These are phyloP conservation scores for Pichia insulana DNA, from an alignment of 805 yeast genomes.

Conservation along the genomic window DNA sequence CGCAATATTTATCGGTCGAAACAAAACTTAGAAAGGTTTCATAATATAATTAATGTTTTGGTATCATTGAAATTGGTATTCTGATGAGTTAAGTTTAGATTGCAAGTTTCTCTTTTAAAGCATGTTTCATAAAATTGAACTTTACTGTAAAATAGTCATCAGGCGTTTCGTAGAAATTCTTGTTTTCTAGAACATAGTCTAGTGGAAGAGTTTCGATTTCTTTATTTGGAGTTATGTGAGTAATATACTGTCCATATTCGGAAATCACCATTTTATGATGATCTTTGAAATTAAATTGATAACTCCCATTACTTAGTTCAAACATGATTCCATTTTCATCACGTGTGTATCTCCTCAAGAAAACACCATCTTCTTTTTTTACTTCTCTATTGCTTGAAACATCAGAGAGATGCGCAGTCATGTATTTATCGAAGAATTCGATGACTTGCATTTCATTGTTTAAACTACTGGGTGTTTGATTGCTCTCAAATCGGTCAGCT, in stretches of 20 bases:
- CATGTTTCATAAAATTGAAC: slow-evolving; percentile 54
- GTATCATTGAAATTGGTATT: not conserved
- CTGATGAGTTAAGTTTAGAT: slow-evolving; percentile 9
- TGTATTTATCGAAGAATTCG: slow-evolving; percentile 81
- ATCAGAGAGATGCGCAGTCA: slow-evolving; percentile 83
- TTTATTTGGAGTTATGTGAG: slow-evolving; percentile 74
- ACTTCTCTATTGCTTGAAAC: slow-evolving; percentile 49
- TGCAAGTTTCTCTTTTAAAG: slow-evolving; percentile 37
- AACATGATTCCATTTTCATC: slow-evolving; percentile 79
- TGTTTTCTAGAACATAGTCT: slow-evolving; percentile 37
- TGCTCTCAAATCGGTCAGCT: slow-evolving; percentile 37
- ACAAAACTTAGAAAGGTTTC: too few relatives aligned
- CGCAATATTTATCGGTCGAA: too few relatives aligned
- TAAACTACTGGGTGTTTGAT: slow-evolving; percentile 37
- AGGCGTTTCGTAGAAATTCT: slow-evolving; percentile 34
- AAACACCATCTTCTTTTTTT: slow-evolving; percentile 36
- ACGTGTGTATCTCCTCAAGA: slow-evolving; percentile 76
- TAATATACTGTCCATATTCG: slow-evolving; percentile 63
- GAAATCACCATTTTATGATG: slow-evolving; percentile 84
- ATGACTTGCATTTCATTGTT: slow-evolving; percentile 76
- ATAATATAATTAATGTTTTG: not conserved
- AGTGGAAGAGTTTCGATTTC: slow-evolving; percentile 59
- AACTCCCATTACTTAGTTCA: slow-evolving; percentile 83
- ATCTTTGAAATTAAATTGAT: slow-evolving; percentile 92
- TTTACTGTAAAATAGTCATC: slow-evolving; percentile 40